Evolutionary conservation across 306 rosid species (phyloP), one percentile per base, ranked within the genome.

Genomic region (Calophaca sinica): DNA sequence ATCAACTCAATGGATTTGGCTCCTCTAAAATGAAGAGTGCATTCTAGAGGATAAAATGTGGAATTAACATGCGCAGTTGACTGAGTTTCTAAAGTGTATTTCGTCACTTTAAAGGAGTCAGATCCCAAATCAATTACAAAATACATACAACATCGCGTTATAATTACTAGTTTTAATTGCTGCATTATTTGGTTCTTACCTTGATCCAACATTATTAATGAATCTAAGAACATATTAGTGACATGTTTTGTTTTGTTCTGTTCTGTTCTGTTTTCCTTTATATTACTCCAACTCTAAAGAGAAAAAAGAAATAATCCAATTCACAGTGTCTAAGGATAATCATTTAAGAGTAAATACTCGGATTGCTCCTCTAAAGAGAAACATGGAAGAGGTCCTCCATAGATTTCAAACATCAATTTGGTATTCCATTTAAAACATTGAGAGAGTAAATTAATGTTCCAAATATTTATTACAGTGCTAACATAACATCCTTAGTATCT

Each of bases 271-370:
- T 15, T 41, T 62, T 39, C 53, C 39, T 44, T 65, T 46, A 65
- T 28, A 42, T 42, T 9, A 12, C 28, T 64, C 38, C 38, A 63
- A 63, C 9, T 62, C 67, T 13, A 39, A 2, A 14, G 6, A 8
- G 2, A 38, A 7, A 14, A 35, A 62, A 7, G 55, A 32, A 33
- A 20, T 3, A 28, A 29, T 38, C 41, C 44, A 69, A 33, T 28
- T 75, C 71, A 51, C 61, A 36, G 12, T 7, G 48, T 55, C 44
- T 39, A 38, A 38, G 42, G 48, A 42, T 64, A 64, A 64, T 42
- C 36, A 65, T 2, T 42, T 26, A n/a, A 38, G 13, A 62, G 6
- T 62, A 13, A 38, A 62, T 13, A 39, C 31, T 36, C 31, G 20
- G 38, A 62, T 62, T 38, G 48, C n/a, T 13, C 5, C 7, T 7